Evolutionary conservation across 306 rosid genomes (phyloP).

Genomic region (Morella rubra): DNA sequence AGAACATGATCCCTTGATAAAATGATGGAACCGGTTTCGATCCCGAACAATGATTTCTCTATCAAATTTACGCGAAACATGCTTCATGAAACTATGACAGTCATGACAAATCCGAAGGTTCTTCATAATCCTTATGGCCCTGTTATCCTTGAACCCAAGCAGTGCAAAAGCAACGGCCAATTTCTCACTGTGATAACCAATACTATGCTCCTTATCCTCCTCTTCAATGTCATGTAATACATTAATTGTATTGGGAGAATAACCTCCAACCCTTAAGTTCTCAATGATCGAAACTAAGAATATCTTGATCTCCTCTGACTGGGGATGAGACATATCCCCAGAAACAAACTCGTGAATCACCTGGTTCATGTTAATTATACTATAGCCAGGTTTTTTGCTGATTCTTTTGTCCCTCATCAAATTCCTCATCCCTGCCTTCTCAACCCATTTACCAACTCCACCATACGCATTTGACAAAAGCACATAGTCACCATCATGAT

Average conservation of each 20-base stretch:
- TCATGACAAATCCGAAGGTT: constrained; percentile 61
- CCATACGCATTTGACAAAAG: constrained; percentile 63
- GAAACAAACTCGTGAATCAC: constrained; percentile 55
- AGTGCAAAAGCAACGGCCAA: constrained; percentile 58
- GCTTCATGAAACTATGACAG: constrained; percentile 67
- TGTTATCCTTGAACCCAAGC: constrained; percentile 47
- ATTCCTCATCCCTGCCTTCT: constrained; percentile 46
- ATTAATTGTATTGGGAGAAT: constrained; percentile 34
- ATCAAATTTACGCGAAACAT: constrained; percentile 42
- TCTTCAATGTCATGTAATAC: constrained; percentile 60
- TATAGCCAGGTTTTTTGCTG: constrained; percentile 50
- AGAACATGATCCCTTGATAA: constrained; percentile 54
- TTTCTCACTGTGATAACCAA: constrained; percentile 65
- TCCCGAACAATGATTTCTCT: constrained; percentile 45
- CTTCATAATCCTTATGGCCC: constrained; percentile 53
- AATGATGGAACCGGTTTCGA: constrained; percentile 56
- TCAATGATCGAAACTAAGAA: constrained; percentile 40
- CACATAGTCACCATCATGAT: constrained; percentile 56
- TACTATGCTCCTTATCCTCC: constrained; percentile 56
- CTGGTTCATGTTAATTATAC: constrained; percentile 51
- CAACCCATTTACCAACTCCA: constrained; percentile 55
- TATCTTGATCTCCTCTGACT: constrained; percentile 38
- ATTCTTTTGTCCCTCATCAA: constrained; percentile 51
- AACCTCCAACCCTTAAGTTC: constrained; percentile 44
- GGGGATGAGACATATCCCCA: constrained; percentile 53